Base-by-base conservation (phyloP, 23 red algal species). In the Gracilaria gracilis region DNA sequence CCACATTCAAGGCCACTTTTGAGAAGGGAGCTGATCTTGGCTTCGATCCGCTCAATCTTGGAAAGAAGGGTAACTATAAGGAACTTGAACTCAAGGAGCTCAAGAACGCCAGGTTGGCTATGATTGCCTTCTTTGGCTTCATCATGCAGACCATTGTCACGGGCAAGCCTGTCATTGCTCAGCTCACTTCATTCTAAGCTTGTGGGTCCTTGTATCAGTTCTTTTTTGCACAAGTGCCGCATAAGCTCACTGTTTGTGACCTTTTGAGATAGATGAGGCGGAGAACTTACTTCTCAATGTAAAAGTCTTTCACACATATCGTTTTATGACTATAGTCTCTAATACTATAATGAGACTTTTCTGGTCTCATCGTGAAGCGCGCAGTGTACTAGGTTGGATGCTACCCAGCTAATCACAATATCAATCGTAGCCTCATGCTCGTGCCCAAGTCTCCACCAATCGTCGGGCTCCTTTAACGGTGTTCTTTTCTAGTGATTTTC, bases 1-100 rank as follows among this genome's bases (percentile, higher is more conserved):
- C 66, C 40, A 98, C 96, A 6, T 98, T 98, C 89, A 94, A 95
- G 88, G 83, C 61, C 67, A 91, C 74, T 19, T 98, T 92, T 62
- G 88, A 94, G 44, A 77, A 27, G 49, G 72, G 85, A 19, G 96
- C 61, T 21, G 59, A 98, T 20, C 77, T 88, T 78, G 96, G 93
- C 35, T 98, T 98, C 48, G 96, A 98, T 72, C 96, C 96, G 17
- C 81, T 98, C 24, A 53, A 69, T n/a, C 82, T 97, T 40, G 87
- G 87, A 28, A 80, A 73, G 49, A 76, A 85, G 80, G 67, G 61
- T 64, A 70, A 88, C 24, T 27, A 44, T 23, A 35, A 57, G 4
- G 88, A 90, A 34, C 65, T 85, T 42, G 44, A 84, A 66, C 88
- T 93, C 0, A 91, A 91, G 84, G 94, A 96, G 57, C 44, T 96